Percentiles rank a stretch among this genome's conserved stretches.
Conservation (phyloP, 2,329 filamentous ascomycete species). For the Calonectria pseudoturangicola region DNA sequence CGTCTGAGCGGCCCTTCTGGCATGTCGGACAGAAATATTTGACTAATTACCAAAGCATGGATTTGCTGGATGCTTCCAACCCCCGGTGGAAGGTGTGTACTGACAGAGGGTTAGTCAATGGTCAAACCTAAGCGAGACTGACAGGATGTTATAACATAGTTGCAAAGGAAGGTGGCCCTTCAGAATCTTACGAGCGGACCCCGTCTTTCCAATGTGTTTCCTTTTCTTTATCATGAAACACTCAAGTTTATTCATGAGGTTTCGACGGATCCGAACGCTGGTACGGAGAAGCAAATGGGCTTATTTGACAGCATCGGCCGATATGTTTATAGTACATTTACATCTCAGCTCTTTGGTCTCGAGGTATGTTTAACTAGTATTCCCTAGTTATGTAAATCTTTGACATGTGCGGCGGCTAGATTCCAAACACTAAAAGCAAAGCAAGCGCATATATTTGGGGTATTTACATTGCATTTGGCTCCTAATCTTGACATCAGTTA, state of each 20-base stretch:
- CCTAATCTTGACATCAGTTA: no score
- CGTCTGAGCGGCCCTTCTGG: constrained; percentile 4
- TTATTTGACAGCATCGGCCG: background rate
- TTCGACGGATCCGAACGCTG: background rate
- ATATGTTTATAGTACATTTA: background rate
- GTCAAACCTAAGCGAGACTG: no score
- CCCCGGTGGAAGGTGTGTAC: constrained; percentile 6
- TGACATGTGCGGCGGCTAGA: background rate
- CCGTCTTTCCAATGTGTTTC: background rate
- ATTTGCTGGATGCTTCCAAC: background rate
- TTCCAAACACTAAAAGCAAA: background rate
- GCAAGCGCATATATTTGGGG: background rate
- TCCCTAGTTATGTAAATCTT: no score
- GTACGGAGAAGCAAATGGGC: background rate
- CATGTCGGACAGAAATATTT: constrained; percentile 2
- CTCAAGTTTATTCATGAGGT: constrained; percentile 3
- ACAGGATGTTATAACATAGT: background rate
- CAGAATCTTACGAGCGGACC: background rate
- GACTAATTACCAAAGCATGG: constrained; percentile 1
- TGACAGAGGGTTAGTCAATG: background rate
- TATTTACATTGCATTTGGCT: background rate
- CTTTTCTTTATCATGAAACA: constrained; percentile 2
- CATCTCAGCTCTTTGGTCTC: constrained; percentile 4
- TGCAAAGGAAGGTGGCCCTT: background rate
- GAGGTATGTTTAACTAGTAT: background rate